Evolutionary conservation across 2,329 filamentous ascomycete species (phyloP).

Genomic region (Colletotrichum sp.): DNA sequence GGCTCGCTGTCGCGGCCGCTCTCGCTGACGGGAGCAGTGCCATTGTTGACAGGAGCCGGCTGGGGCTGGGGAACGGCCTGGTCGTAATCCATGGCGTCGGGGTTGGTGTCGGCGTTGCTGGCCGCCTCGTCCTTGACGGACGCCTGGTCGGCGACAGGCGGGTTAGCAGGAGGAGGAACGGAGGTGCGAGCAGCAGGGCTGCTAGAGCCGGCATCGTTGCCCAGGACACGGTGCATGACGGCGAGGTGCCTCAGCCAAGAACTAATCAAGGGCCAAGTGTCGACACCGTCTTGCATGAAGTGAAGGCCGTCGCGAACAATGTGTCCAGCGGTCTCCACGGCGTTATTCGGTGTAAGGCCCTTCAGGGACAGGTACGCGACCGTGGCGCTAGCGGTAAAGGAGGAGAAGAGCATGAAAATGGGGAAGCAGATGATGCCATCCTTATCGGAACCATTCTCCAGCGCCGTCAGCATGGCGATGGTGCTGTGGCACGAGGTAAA

Average conservation of each 20-base stretch:
- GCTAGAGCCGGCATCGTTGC: conserved; percentile 51
- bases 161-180: conserved; percentile 33
- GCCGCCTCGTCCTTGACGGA: conserved; percentile 60
- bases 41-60: conserved; percentile 28
- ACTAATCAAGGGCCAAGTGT: conserved; percentile 64
- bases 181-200: conserved; percentile 34
- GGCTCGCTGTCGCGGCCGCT: conserved; percentile 59
- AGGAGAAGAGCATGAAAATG: conserved; percentile 68
- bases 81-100: conserved; percentile 64
- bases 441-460: conserved; percentile 63
- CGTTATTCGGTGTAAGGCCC: conserved; percentile 60
- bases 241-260: conserved; percentile 66
- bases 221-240: conserved; percentile 66
- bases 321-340: conserved; percentile 60
- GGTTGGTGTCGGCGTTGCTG: conserved; percentile 60
- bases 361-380: conserved; percentile 68
- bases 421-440: conserved; percentile 65
- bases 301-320: conserved; percentile 65
- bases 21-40: conserved; percentile 35
- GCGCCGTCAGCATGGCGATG: conserved; percentile 58
- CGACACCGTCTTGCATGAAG: conserved; percentile 63
- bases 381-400: conserved; percentile 66
- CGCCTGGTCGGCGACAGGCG: conserved; percentile 31
- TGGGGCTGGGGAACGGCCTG: conserved; percentile 40
- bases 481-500: conserved; percentile 65